Conservation (phyloP, 495 filamentous ascomycete genomes). For the Sporormia fimetaria region DNA sequence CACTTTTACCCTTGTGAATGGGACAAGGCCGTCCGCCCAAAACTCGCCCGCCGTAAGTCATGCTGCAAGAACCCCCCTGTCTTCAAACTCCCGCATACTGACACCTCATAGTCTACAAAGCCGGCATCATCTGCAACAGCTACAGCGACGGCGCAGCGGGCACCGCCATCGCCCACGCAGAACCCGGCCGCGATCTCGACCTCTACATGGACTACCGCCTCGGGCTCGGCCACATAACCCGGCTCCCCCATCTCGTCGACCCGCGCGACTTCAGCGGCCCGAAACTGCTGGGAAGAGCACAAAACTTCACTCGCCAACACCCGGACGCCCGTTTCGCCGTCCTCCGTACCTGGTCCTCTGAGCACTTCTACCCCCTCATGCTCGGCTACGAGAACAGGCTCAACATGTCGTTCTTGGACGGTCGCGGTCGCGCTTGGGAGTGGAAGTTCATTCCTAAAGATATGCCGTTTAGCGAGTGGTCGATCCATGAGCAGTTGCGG, state of each 20-base stretch:
- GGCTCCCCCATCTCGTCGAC: background rate
- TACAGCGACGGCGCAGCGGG: constrained; percentile 29
- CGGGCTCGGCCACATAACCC: background rate
- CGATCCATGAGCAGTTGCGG: constrained; percentile 33
- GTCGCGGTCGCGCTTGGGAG: constrained; percentile 34
- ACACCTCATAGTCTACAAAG: constrained; percentile 36
- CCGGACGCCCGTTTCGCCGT: constrained; percentile 34
- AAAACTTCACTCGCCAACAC: background rate
- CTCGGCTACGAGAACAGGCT: constrained; percentile 30
- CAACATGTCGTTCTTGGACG: constrained; percentile 33
- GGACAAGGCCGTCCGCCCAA: constrained; percentile 33
- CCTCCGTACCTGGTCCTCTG: constrained; percentile 40
- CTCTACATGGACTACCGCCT: constrained; percentile 36
- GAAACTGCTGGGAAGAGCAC: background rate
- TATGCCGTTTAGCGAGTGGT: constrained; percentile 37
- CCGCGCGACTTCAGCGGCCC: background rate
- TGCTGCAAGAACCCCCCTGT: background rate
- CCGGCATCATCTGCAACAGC: constrained; percentile 32
- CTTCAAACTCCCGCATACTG: background rate
- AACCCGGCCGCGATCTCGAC: constrained; percentile 33
- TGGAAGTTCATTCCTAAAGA: constrained; percentile 44
- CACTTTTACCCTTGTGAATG: constrained; percentile 32
- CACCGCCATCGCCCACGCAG: constrained; percentile 32
- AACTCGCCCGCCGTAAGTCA: constrained; percentile 23
- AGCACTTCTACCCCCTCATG: constrained; percentile 43